Conservation (phyloP, 345 rosid genomes). For the Eucalyptus virginea region DNA sequence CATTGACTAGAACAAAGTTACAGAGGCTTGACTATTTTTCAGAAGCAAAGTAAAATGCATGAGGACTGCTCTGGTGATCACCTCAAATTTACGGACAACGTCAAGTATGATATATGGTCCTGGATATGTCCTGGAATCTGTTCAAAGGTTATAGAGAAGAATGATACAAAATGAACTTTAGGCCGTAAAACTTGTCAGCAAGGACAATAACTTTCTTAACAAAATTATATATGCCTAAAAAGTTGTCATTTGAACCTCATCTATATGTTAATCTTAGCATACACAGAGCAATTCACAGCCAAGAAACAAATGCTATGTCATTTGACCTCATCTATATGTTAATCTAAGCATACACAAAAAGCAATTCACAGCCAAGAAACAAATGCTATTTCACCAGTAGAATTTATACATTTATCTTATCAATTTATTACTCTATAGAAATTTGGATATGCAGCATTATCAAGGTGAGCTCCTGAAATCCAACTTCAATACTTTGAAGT, state of each 20-base stretch:
- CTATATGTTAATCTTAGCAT: background rate
- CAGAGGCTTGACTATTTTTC: background rate
- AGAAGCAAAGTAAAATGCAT: background rate
- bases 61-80: slow-evolving; percentile 1
- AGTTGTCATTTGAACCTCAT: background rate
- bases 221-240: background rate
- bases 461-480: background rate
- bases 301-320: background rate
- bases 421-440: background rate
- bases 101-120: slow-evolving; percentile 84
- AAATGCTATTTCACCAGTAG: background rate
- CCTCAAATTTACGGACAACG: slow-evolving; percentile 60
- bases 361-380: background rate
- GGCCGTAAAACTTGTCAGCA: background rate
- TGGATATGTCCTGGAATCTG: slow-evolving; percentile 81
- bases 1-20: background rate
- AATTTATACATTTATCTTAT: background rate
- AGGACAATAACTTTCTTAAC: background rate
- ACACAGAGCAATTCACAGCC: background rate
- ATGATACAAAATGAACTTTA: background rate
- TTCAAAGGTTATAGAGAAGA: background rate
- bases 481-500: background rate
- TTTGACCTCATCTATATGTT: background rate
- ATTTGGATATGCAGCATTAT: background rate
- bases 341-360: background rate